phyloP scores from a whole-genome alignment of 257 asterid genomes.

The Solanum arcanum region DNA sequence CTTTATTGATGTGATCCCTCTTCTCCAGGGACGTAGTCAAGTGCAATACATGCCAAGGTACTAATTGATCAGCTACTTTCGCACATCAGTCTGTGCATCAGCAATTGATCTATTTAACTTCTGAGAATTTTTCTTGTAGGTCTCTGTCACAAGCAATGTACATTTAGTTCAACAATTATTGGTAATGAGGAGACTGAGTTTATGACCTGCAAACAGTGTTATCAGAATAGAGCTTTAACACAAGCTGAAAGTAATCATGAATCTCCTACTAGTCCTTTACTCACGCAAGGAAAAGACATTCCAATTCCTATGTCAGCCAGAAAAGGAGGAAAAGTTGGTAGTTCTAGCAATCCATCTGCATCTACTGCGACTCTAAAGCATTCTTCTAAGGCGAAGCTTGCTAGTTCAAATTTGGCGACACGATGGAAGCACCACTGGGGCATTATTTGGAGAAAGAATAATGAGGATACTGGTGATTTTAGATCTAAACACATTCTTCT shows the following conservation, averaged over 20 bases:
- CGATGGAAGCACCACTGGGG: conserved; percentile 50
- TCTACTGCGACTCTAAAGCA: conserved; percentile 18
- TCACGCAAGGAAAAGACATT: conserved; percentile 29
- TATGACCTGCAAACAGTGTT: conserved; percentile 53
- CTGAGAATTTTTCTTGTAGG: conserved; percentile 25
- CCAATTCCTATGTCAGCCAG: conserved; percentile 9
- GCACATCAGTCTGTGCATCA: not conserved
- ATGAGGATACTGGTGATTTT: conserved; percentile 39
- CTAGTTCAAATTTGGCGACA: conserved; percentile 15
- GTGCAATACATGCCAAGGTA: conserved; percentile 82
- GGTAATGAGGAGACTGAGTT: conserved; percentile 24
- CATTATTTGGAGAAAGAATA: conserved; percentile 54
- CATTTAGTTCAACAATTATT: conserved; percentile 30
- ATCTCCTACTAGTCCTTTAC: conserved; percentile 51
- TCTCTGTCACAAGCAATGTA: conserved; percentile 59
- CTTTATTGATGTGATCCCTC: conserved; percentile 9
- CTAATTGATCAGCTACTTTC: not conserved
- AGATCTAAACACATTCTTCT: conserved; percentile 45
- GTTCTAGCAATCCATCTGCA: conserved; percentile 20
- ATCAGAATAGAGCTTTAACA: conserved; percentile 12
- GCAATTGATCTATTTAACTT: not conserved
- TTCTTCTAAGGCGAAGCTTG: conserved; percentile 25
- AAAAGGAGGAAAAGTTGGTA: conserved; percentile 21
- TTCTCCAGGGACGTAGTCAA: conserved; percentile 48
- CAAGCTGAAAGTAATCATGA: conserved; percentile 24